These are phyloP conservation scores for Coemansia sp. DNA, from an alignment of 192 early-diverging fungal genomes.

Conservation along the genomic window DNA sequence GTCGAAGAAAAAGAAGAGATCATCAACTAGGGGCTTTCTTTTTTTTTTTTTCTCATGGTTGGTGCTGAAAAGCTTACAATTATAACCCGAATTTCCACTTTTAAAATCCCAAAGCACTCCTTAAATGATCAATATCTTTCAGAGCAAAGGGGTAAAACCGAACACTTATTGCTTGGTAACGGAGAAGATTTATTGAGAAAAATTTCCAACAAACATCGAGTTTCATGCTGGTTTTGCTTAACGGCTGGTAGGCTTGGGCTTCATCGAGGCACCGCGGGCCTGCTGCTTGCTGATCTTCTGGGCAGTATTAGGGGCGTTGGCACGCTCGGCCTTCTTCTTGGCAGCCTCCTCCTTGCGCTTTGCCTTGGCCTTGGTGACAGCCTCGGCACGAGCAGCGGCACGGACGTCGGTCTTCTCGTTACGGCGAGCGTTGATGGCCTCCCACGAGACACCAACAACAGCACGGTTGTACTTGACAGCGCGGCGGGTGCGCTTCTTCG, in stretches of 20 bases:
- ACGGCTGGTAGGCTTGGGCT: conserved; percentile 46
- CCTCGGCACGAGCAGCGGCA: conserved; percentile 83
- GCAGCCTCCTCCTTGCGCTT: conserved; percentile 84
- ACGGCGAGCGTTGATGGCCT: conserved; percentile 96
- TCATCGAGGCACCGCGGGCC: conserved; percentile 36
- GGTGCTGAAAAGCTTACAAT: no score
- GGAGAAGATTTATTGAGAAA: not conserved
- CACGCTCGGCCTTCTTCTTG: conserved; percentile 86
- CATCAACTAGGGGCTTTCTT: conserved; percentile 17
- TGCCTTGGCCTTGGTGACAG: conserved; percentile 86
- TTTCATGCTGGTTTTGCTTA: conserved; percentile 8
- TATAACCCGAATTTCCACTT: no score
- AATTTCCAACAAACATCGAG: conserved; percentile 2
- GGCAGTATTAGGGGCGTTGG: conserved; percentile 57
- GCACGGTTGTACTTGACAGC: conserved; percentile 95
- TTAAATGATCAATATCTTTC: no score
- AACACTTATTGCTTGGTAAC: no score
- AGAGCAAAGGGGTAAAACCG: not conserved
- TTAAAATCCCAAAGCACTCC: no score
- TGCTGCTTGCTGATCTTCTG: conserved; percentile 52
- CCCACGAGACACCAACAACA: conserved; percentile 92
- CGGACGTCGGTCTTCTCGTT: conserved; percentile 95
- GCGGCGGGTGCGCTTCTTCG: conserved; percentile 95
- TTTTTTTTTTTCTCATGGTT: not conserved
- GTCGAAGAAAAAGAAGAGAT: conserved; percentile 56